Base-by-base conservation (phyloP, 345 rosid genomes). In the Lepidium aucheri region DNA sequence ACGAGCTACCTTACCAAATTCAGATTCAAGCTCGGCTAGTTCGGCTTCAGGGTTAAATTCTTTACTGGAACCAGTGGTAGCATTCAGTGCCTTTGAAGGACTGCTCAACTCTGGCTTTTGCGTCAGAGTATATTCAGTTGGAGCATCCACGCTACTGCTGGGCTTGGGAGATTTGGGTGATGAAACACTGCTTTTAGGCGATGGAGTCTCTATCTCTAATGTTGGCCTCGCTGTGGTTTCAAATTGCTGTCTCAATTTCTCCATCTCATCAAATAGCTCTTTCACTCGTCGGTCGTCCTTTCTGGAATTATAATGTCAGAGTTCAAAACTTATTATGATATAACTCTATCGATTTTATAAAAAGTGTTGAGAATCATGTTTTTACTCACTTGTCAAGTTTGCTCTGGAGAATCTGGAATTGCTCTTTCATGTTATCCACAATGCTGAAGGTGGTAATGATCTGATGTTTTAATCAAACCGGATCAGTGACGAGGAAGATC, bases 361-460 rank as follows among this genome's bases (percentile, higher is more conserved):
- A 50, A 51, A 18, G 14, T 33, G 12, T 3, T 3, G 8, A 56
- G 33, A 57, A 8, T 47, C 20, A 34, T 41, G 39, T 47, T 72
- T 34, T 8, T 22, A 57, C 80, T 72, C 35, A 93, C 98, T 86
- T 85, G 14, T 82, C 74, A 40, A 74, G 57, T 81, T 81, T 71
- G 61, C 72, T 80, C 9, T 61, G 81, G 60, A 74, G 85, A 70
- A 83, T 72, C 68, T 85, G 83, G 63, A 94, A 85, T 43, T 84
- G 95, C 76, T 85, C 92, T 68, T 83, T 90, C 88, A 94, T 83
- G 79, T 80, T 86, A 79, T 86, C 99, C 67, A 88, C 97, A 18
- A 94, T 86, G 72, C 96, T 85, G 81, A 94, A 94, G 63, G 95
- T 86, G 10, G 97, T 81, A 67, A 90, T 73, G 72, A 94, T 90